Conservation (phyloP, 768 basidiomycete species). For the Russula dissimulans region DNA sequence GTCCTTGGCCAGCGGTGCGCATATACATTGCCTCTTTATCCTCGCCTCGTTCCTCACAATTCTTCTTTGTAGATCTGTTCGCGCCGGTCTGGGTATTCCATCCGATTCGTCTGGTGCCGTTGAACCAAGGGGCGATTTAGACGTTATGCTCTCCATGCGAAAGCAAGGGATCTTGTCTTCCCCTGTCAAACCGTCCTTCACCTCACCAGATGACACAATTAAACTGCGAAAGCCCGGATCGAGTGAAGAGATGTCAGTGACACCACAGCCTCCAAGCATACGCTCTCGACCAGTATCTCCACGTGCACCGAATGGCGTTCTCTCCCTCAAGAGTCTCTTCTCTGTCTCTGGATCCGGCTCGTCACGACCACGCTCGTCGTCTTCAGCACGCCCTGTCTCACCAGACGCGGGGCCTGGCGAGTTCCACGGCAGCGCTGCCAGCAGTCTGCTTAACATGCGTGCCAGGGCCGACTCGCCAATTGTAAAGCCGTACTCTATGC, state of each 20-base stretch:
- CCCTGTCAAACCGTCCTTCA: slow-evolving; percentile 17
- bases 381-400: slow-evolving; percentile 30
- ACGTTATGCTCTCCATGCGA: slow-evolving; percentile 76
- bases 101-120: slow-evolving; percentile 32
- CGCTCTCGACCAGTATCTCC: slow-evolving; percentile 20
- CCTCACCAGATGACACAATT: neutral
- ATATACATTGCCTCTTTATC: neutral
- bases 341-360: slow-evolving; percentile 30
- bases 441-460: slow-evolving; percentile 44
- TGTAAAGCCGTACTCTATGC: slow-evolving; percentile 21
- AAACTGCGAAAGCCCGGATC: slow-evolving; percentile 1
- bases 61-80: slow-evolving; percentile 43
- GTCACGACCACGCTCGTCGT: slow-evolving; percentile 47
- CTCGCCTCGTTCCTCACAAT: neutral
- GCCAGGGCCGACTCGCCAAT: slow-evolving; percentile 24
- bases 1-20: slow-evolving; percentile 62
- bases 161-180: slow-evolving; percentile 49
- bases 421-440: slow-evolving; percentile 49
- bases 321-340: slow-evolving; percentile 54
- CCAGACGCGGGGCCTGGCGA: slow-evolving; percentile 35
- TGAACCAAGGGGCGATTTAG: slow-evolving; percentile 72
- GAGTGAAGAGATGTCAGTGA: neutral
- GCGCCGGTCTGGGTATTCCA: slow-evolving; percentile 52
- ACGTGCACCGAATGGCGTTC: slow-evolving; percentile 32
- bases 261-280: slow-evolving; percentile 25